Conservation (phyloP, 2,329 filamentous ascomycete genomes). For the Cladophialophora chaetospira region DNA sequence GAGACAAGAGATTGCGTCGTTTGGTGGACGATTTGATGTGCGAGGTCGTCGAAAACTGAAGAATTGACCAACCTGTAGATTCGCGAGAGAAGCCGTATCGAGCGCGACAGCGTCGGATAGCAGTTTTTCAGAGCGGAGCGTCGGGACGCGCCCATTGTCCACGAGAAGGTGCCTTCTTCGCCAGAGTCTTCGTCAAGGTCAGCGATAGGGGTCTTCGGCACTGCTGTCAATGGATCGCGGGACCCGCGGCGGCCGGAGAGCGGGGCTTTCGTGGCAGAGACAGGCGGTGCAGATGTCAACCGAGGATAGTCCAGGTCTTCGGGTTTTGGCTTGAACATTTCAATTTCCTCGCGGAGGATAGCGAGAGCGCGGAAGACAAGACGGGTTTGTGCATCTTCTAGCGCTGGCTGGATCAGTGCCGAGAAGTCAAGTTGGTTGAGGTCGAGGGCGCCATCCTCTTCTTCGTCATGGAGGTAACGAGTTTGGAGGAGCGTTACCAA, state of each 20-base stretch:
- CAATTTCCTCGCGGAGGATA: conserved; percentile 66
- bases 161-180: conserved; percentile 29
- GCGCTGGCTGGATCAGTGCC: conserved; percentile 61
- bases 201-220: conserved; percentile 45
- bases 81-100: conserved; percentile 68
- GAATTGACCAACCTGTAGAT: conserved; percentile 72
- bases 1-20: conserved; percentile 80
- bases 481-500: conserved; percentile 67
- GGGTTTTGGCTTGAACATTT: conserved; percentile 64
- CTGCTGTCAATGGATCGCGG: conserved; percentile 36
- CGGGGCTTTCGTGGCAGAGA: conserved; percentile 38
- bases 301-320: conserved; percentile 67
- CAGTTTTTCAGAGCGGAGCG: conserved; percentile 25
- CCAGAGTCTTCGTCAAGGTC: conserved; percentile 51
- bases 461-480: conserved; percentile 64
- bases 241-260: conserved; percentile 37
- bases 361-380: conserved; percentile 67
- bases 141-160: conserved; percentile 29
- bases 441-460: conserved; percentile 53
- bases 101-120: conserved; percentile 67
- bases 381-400: conserved; percentile 68
- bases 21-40: conserved; percentile 83
- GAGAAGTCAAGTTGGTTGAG: conserved; percentile 63
- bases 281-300: conserved; percentile 41
- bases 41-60: conserved; percentile 70